A percentile compares a stretch with the other conserved stretches of the same genome.
Evolutionary conservation across 2,329 filamentous ascomycete species (phyloP).

Genomic region (Fusarium sp.): DNA sequence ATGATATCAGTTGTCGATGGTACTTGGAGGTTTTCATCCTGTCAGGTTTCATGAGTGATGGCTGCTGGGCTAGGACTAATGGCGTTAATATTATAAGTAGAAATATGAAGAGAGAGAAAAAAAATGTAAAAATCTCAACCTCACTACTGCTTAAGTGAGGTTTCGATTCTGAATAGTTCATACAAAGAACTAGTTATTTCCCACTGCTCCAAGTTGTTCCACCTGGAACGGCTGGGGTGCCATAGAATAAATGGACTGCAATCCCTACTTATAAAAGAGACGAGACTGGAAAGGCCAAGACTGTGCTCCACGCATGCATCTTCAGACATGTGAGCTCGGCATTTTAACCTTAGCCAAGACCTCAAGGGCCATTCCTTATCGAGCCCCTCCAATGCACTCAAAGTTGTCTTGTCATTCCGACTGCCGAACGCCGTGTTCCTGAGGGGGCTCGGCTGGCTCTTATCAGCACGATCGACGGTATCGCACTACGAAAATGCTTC

Average conservation of each 20-base stretch:
- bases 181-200: background rate
- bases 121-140: slow-evolving; percentile 7
- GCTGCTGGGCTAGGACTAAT: too few species aligned
- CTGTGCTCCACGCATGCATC: slow-evolving; percentile 2
- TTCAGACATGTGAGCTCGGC: background rate
- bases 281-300: background rate
- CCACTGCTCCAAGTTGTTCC: slow-evolving; percentile 3
- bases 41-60: too few species aligned
- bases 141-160: background rate
- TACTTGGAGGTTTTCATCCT: too few species aligned
- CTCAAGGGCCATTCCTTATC: slow-evolving; percentile 4
- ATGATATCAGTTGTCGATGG: too few species aligned
- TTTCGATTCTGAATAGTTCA: slow-evolving; percentile 7
- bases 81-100: too few species aligned
- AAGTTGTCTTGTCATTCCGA: slow-evolving; percentile 19
- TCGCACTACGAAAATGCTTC: slow-evolving; percentile 17
- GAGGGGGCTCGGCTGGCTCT: slow-evolving; percentile 17
- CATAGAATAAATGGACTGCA: background rate
- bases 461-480: slow-evolving; percentile 29
- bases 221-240: slow-evolving; percentile 7
- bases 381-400: background rate
- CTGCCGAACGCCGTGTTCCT: slow-evolving; percentile 34
- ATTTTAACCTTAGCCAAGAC: background rate
- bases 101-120: too few species aligned
- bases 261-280: slow-evolving; percentile 12